Conservation (phyloP, 805 yeast genomes). For the Ogataea pignaliae region DNA sequence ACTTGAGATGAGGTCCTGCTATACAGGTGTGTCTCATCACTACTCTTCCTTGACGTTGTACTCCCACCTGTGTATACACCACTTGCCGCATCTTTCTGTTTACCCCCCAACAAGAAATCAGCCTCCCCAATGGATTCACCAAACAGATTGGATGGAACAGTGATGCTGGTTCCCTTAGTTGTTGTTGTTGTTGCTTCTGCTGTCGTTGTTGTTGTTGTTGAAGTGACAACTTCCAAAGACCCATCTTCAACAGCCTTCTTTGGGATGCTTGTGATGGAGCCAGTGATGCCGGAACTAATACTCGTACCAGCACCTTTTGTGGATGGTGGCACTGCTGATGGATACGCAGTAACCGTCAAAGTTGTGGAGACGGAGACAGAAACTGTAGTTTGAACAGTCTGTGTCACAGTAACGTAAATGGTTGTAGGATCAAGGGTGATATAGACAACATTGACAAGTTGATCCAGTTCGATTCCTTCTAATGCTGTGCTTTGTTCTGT, state of each 20-base stretch:
- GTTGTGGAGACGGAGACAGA: conserved; percentile 5
- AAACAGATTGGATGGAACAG: neutral
- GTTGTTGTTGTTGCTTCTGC: neutral
- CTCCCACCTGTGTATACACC: too few relatives aligned
- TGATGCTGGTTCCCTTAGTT: neutral
- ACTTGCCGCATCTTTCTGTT: too few relatives aligned
- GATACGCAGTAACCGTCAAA: conserved; percentile 13
- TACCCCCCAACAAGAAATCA: too few relatives aligned
- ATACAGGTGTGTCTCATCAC: too few relatives aligned
- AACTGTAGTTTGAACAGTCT: conserved; percentile 14
- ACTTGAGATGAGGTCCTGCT: too few relatives aligned
- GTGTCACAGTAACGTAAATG: conserved; percentile 23
- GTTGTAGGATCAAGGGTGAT: conserved; percentile 23
- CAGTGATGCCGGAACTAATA: too few relatives aligned
- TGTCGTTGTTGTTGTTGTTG: neutral
- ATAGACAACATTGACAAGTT: conserved; percentile 21
- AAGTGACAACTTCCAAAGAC: too few relatives aligned
- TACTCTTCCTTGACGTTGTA: neutral
- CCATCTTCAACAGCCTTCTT: neutral
- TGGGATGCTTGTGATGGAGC: too few relatives aligned
- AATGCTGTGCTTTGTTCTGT: conserved; percentile 2
- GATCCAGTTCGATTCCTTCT: conserved; percentile 16
- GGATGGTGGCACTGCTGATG: neutral
- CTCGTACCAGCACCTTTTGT: too few relatives aligned
- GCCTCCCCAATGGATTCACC: too few relatives aligned